Evolutionary conservation across 257 asterid species (phyloP).

Genomic region (Przewalskia tangutica): DNA sequence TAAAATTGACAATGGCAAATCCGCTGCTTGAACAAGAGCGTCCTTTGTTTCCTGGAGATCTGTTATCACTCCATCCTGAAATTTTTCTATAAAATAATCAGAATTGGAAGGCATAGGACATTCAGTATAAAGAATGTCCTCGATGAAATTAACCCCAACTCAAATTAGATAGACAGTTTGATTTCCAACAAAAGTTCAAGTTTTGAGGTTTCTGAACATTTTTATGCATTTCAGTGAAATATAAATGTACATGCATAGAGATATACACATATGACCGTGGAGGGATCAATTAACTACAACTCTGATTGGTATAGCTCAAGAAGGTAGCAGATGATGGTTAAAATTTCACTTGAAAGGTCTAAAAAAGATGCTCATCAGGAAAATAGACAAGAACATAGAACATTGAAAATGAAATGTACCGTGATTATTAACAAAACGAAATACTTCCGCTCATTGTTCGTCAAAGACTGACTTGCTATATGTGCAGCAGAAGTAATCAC

Average conservation of each 20-base stretch:
- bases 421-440: slow-evolving; percentile 81
- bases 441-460: slow-evolving; percentile 63
- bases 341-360: not conserved
- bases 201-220: not conserved
- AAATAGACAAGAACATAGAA: not conserved
- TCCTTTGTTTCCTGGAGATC: slow-evolving; percentile 98
- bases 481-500: slow-evolving; percentile 72
- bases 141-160: not conserved
- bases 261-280: not conserved
- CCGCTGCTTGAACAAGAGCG: slow-evolving; percentile 87
- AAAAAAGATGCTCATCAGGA: not conserved
- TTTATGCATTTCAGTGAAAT: not conserved
- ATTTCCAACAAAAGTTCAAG: not conserved
- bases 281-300: not conserved
- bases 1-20: slow-evolving; percentile 87
- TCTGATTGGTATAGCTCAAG: not conserved
- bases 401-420: slow-evolving; percentile 27
- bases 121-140: not conserved
- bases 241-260: not conserved
- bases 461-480: slow-evolving; percentile 77
- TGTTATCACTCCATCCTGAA: slow-evolving; percentile 94
- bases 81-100: not conserved
- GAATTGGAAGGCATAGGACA: not conserved
- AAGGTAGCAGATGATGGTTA: not conserved
- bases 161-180: not conserved